Percentiles rank a stretch among this genome's conserved stretches.
These are phyloP conservation scores for Linum tenue DNA, from an alignment of 345 rosid genomes.

Conservation along the genomic window DNA sequence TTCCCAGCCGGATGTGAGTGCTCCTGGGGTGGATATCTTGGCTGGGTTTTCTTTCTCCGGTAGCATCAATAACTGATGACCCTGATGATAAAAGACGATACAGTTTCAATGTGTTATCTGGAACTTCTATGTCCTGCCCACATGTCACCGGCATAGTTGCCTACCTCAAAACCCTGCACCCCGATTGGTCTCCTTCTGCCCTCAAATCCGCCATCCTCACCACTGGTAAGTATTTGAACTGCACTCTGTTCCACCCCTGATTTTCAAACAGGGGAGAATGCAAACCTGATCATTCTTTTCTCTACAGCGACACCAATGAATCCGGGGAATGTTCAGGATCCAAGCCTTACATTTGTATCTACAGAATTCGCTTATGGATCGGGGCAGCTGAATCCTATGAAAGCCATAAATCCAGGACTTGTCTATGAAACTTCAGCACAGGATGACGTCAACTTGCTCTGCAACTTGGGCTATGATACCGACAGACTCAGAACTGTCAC, in stretches of 20 bases:
- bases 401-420: constrained; percentile 34
- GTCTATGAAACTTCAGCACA: constrained; percentile 25
- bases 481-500: constrained; percentile 9
- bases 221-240: not conserved
- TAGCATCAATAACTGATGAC: not conserved
- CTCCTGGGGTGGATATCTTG: constrained; percentile 32
- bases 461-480: constrained; percentile 18
- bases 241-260: not conserved
- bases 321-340: not conserved
- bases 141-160: constrained; percentile 18
- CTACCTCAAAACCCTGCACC: constrained; percentile 19
- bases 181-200: constrained; percentile 32
- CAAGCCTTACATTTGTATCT: not conserved
- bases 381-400: constrained; percentile 29
- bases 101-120: constrained; percentile 22
- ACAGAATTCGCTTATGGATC: constrained; percentile 40
- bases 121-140: constrained; percentile 47
- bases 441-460: constrained; percentile 36
- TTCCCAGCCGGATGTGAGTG: constrained; percentile 33
- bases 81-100: constrained; percentile 14
- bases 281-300: not conserved
- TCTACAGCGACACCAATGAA: constrained; percentile 30
- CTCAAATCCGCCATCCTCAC: constrained; percentile 1
- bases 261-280: no score
- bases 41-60: constrained; percentile 29